Evolutionary conservation across 1,284 basidiomycete genomes (phyloP), one percentile per base, ranked within the genome.

Genomic region (Ustilago bromivora): DNA sequence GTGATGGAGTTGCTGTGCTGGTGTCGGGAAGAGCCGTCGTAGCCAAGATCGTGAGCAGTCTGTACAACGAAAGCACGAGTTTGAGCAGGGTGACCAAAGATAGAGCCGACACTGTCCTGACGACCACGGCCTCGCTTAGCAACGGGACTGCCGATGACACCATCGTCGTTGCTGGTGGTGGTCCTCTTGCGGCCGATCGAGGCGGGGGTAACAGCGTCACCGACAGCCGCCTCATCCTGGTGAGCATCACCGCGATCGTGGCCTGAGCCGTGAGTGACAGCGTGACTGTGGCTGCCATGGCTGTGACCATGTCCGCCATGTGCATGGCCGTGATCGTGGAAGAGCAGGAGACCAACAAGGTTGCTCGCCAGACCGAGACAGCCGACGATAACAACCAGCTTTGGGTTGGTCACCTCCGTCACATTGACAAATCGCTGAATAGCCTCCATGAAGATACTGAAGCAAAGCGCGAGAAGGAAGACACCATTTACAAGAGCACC

Each of bases 361-460:
- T 99, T 99, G 43, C 94, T 96, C 0, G 92, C 90, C 8, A 99
- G 88, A 41, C 97, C 97, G 7, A 96, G 88, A 17, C 90, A 92
- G 17, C 97, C 97, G 34, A 99, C 96, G 32, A 96, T 87, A 4
- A 98, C 93, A 38, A 99, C 91, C 7, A 99, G 88, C 79, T 90
- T 91, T 1, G 97, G 84, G 64, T 94, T 84, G 92, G 95, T 91
- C 41, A 99, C 93, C 86, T 98, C 96, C 38, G 79, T 82, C 17
- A 81, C 67, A 75, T 90, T 91, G 87, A 98, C 92, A 88, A 98
- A 94, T 40, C 97, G 91, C 76, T 94, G 91, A 54, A 99, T 88
- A 7, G 97, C 96, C 87, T 99, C 96, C 84, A 99, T 89, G 60
- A 91, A 92, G 83, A 99, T 98, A 17, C 95, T 94, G 87, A 98